Evolutionary conservation across 106 monocot species (phyloP).

Genomic region (Xerophyta viscosa): DNA sequence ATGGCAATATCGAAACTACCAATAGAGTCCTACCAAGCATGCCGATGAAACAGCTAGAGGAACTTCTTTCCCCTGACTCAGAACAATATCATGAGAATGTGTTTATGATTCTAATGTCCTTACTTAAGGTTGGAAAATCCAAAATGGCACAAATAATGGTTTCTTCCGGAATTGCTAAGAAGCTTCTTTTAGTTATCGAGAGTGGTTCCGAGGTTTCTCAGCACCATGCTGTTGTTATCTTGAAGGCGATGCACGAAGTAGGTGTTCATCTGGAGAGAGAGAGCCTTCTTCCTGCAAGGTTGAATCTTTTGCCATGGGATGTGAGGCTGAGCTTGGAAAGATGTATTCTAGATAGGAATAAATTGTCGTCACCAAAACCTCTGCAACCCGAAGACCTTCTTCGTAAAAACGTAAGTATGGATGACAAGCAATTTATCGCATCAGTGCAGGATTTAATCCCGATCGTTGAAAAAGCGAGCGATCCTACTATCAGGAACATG

Average conservation of each 20-base stretch:
- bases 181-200: constrained; percentile 27
- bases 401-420: constrained; percentile 11
- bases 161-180: constrained; percentile 23
- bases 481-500: constrained; percentile 24
- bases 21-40: constrained; percentile 24
- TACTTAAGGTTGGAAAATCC: constrained; percentile 33
- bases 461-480: constrained; percentile 26
- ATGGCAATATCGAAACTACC: constrained; percentile 12
- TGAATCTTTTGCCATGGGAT: constrained; percentile 48
- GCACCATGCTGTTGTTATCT: constrained; percentile 24
- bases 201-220: constrained; percentile 33
- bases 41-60: constrained; percentile 26
- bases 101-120: constrained; percentile 23
- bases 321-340: constrained; percentile 40
- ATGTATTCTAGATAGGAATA: constrained; percentile 21
- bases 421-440: constrained; percentile 18
- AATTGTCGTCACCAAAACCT: constrained; percentile 22
- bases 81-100: constrained; percentile 38
- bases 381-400: constrained; percentile 23
- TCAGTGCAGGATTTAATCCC: constrained; percentile 37
- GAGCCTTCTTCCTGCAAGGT: constrained; percentile 11
- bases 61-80: constrained; percentile 17
- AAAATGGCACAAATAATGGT: constrained; percentile 32
- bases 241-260: constrained; percentile 35
- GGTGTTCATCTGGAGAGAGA: constrained; percentile 15